These are phyloP conservation scores for Marsdenia floribunda DNA, from an alignment of 257 asterid genomes.

Conservation along the genomic window DNA sequence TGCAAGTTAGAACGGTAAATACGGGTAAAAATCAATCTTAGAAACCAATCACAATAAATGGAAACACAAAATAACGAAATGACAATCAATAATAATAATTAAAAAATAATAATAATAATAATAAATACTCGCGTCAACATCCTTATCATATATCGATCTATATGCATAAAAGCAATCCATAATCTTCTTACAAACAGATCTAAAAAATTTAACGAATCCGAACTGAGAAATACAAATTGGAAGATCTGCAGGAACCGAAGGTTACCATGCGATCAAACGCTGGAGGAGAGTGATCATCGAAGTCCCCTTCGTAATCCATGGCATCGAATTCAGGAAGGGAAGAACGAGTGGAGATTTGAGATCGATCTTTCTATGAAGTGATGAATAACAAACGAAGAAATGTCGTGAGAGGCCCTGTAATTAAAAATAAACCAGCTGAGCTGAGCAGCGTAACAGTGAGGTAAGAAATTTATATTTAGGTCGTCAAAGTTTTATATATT, in stretches of 20 bases:
- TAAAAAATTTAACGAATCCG: conserved; percentile 12
- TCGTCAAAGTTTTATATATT: conserved; percentile 8
- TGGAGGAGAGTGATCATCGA: conserved; percentile 33
- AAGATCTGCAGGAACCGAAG: conserved; percentile 18
- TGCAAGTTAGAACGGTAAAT: neutral
- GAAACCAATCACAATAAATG: neutral
- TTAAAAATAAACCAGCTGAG: conserved; percentile 5
- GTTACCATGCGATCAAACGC: conserved; percentile 56
- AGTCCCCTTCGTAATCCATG: conserved; percentile 43
- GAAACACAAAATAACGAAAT: neutral
- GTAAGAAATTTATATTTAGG: conserved; percentile 11
- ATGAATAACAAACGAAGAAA: neutral
- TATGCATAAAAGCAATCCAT: neutral
- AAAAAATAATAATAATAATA: neutral
- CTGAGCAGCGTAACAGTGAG: neutral
- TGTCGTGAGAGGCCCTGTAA: neutral
- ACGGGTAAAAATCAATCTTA: neutral
- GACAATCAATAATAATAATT: neutral
- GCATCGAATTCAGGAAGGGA: neutral
- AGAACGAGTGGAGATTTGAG: neutral
- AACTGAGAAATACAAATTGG: neutral
- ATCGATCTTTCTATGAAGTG: neutral
- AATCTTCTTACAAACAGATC: conserved; percentile 24
- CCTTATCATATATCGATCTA: neutral
- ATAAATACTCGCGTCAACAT: neutral